Conservation (phyloP, 371 early-diverging fungal genomes). For the Actinomucor elegans region DNA sequence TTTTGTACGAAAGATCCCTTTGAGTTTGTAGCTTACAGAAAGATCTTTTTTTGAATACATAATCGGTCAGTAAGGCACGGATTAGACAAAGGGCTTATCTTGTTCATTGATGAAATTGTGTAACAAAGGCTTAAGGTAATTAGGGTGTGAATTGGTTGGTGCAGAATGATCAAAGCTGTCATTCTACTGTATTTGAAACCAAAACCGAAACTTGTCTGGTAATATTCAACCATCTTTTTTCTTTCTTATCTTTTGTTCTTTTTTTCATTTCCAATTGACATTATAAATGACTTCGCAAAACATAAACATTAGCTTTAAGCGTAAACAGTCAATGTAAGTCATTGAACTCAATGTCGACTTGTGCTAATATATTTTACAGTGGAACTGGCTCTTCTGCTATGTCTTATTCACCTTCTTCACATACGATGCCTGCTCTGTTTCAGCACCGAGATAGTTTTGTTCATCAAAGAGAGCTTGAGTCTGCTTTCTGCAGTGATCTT, state of each 20-base stretch:
- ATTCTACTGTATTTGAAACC: conserved; percentile 8
- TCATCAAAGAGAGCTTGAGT: conserved; percentile 77
- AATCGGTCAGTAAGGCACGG: too few relatives aligned
- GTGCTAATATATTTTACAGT: not conserved
- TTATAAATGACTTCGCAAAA: conserved; percentile 23
- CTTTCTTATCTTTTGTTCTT: not conserved
- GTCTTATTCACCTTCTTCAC: conserved; percentile 28
- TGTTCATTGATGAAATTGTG: too few relatives aligned
- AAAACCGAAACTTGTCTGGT: conserved; percentile 8
- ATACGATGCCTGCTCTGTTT: conserved; percentile 27
- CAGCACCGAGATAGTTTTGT: conserved; percentile 70
- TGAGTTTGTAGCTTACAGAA: too few relatives aligned
- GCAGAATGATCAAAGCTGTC: conserved; percentile 19
- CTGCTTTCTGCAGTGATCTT: conserved; percentile 87
- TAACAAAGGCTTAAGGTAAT: too few relatives aligned
- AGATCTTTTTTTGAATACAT: too few relatives aligned
- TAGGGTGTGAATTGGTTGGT: not conserved
- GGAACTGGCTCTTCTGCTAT: conserved; percentile 10
- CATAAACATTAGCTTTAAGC: conserved; percentile 23
- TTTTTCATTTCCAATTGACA: not conserved
- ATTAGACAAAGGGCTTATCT: too few relatives aligned
- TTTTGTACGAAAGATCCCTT: too few relatives aligned
- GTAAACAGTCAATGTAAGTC: conserved; percentile 25
- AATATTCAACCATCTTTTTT: not conserved
- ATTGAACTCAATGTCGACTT: not conserved